Percentiles rank a stretch among this genome's conserved stretches.
These are phyloP conservation scores for Aulographum hederae DNA, from an alignment of 2,329 filamentous ascomycete species.

Conservation along the genomic window DNA sequence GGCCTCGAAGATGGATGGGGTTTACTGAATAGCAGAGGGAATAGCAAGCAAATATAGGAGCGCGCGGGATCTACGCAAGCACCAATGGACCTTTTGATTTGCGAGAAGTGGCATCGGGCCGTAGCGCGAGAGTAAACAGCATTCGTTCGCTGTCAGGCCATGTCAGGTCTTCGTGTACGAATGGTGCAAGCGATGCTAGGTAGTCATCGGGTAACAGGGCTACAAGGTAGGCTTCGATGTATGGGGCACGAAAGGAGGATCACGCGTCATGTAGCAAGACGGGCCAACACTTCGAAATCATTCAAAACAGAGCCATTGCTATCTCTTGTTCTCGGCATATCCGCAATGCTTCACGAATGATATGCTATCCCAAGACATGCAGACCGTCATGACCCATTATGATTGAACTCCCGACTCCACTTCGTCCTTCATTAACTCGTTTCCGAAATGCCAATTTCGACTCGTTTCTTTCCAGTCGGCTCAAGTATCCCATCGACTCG, in stretches of 20 bases:
- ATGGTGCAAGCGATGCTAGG: background rate
- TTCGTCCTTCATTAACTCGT: background rate
- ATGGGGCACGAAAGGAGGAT: too few species aligned
- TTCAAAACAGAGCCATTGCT: too few species aligned
- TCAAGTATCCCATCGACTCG: background rate
- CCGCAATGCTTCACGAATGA: background rate
- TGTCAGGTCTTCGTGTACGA: background rate
- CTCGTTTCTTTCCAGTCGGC: background rate
- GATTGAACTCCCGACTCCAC: background rate
- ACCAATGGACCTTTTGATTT: too few species aligned
- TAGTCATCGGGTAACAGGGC: background rate
- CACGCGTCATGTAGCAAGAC: too few species aligned
- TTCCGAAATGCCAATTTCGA: background rate
- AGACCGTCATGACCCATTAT: background rate
- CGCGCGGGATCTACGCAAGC: background rate
- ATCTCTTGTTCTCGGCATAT: background rate
- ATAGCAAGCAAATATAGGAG: background rate
- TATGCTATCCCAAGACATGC: too few species aligned
- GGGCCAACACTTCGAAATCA: too few species aligned
- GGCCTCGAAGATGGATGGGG: background rate
- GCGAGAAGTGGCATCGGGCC: too few species aligned
- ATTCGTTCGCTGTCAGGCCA: background rate
- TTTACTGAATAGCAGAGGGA: background rate
- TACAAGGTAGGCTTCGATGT: too few species aligned
- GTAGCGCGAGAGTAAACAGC: background rate